Percentiles rank a stretch among this genome's conserved stretches.
Conservation (phyloP, 495 filamentous ascomycete species). For the Evernia prunastri region DNA sequence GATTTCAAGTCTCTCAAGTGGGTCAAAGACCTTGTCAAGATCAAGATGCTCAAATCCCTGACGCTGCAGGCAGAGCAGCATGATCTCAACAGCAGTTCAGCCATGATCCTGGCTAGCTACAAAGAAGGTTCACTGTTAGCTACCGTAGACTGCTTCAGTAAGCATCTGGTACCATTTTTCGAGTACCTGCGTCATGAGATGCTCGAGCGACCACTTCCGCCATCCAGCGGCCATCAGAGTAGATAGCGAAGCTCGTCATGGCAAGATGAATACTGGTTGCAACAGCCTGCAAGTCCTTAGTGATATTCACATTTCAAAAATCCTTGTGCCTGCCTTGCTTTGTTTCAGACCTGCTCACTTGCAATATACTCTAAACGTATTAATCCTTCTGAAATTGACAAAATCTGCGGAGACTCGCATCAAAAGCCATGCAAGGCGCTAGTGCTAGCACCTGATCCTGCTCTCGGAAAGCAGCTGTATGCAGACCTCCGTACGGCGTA, state of each 20-base stretch:
- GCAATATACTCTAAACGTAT: neutral
- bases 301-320: neutral
- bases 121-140: neutral
- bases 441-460: too few species aligned
- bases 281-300: too few species aligned
- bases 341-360: neutral
- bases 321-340: neutral
- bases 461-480: too few species aligned
- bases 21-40: neutral
- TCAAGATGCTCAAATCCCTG: neutral
- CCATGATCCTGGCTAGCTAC: neutral
- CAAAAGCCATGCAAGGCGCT: too few species aligned
- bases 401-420: too few species aligned
- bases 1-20: neutral
- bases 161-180: neutral
- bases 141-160: neutral
- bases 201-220: neutral
- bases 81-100: neutral
- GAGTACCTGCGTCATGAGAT: neutral
- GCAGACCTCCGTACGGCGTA: too few species aligned
- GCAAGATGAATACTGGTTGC: neutral
- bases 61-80: neutral
- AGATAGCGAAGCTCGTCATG: neutral
- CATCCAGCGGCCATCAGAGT: neutral
- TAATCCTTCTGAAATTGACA: too few species aligned